phyloP scores from a whole-genome alignment of 2,329 filamentous ascomycete genomes.

The Tolypocladium sp. region DNA sequence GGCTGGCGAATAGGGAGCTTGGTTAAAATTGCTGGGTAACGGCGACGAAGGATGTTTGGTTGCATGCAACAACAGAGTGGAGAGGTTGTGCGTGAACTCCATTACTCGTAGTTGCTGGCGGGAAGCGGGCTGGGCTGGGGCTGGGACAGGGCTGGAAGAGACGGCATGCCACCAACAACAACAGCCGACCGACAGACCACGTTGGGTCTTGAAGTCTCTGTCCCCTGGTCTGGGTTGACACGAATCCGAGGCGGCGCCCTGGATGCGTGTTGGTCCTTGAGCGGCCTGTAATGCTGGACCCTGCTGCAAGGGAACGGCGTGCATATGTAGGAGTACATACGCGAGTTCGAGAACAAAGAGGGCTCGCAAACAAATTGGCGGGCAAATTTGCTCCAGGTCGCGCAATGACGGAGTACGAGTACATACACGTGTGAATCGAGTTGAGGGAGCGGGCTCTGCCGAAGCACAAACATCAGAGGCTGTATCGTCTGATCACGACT shows the following conservation, averaged over 20 bases:
- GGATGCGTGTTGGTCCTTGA: not conserved
- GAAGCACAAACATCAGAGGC: not conserved
- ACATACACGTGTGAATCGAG: not conserved
- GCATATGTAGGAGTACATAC: not conserved
- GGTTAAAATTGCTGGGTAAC: not conserved
- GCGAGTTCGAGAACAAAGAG: not conserved
- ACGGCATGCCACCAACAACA: not conserved
- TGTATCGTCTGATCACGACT: not conserved
- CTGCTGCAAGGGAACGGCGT: not conserved
- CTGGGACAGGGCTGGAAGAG: not conserved
- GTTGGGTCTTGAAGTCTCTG: not conserved
- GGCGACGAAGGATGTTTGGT: not conserved
- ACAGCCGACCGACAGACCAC: not conserved
- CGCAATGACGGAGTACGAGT: not conserved
- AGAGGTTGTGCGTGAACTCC: not conserved
- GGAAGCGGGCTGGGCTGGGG: not conserved
- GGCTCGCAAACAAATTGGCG: not conserved
- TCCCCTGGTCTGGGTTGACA: no score
- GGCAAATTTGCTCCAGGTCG: not conserved
- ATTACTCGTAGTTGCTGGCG: not conserved
- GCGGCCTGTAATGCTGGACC: not conserved
- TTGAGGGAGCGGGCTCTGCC: not conserved
- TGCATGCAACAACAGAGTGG: conserved; percentile 2
- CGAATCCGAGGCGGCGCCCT: no score
- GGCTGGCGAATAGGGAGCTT: not conserved